Evolutionary conservation across 305 asterid species (phyloP).

Genomic region (Lippia alba): DNA sequence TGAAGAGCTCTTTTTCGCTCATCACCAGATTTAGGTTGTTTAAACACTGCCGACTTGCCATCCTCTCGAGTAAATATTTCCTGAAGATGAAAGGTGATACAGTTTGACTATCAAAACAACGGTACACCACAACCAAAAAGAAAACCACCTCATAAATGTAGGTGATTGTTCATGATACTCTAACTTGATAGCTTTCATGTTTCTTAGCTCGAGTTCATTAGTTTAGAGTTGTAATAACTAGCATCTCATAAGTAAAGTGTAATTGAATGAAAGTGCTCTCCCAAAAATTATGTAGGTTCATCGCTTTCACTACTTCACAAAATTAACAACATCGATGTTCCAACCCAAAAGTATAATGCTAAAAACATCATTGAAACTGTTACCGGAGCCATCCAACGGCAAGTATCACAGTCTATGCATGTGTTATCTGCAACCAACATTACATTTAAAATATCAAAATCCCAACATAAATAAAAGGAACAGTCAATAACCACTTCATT

Average conservation of each 20-base stretch:
- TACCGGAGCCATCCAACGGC: slow-evolving; percentile 90
- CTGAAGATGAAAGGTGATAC: slow-evolving; percentile 37
- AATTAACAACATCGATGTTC: slow-evolving; percentile 16
- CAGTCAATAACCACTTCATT: background rate
- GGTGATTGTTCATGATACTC: background rate
- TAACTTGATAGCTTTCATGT: background rate
- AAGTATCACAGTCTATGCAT: slow-evolving; percentile 78
- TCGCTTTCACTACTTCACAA: background rate
- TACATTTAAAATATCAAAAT: slow-evolving; percentile 17
- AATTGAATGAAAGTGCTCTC: background rate
- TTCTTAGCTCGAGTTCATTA: slow-evolving; percentile 14
- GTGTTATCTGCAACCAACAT: slow-evolving; percentile 59
- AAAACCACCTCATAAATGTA: no score
- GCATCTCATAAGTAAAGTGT: background rate
- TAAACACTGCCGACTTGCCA: slow-evolving; percentile 66
- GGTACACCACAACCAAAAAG: background rate
- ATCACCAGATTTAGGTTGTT: slow-evolving; percentile 62
- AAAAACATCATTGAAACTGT: slow-evolving; percentile 22
- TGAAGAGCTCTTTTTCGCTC: slow-evolving; percentile 68
- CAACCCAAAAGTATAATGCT: slow-evolving; percentile 25
- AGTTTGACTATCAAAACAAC: slow-evolving; percentile 17
- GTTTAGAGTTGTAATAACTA: slow-evolving; percentile 9
- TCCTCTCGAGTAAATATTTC: slow-evolving; percentile 55
- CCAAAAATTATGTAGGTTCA: background rate
- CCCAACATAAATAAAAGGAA: background rate